Evolutionary conservation across 305 asterid genomes (phyloP).

Genomic region (Fraxinus nigra): DNA sequence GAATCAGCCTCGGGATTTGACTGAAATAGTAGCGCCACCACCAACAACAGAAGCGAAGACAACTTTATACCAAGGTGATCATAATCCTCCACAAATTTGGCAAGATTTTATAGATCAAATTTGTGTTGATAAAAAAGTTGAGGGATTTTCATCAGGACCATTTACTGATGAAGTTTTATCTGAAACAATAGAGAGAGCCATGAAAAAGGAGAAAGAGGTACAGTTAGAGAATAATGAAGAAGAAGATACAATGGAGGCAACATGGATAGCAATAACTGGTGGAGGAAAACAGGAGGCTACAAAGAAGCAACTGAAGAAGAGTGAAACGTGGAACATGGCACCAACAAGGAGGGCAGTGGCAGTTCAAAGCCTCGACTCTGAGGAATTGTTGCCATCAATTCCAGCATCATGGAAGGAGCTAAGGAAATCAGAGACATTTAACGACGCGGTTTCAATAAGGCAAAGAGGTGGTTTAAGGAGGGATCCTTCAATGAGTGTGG

Average conservation of each 20-base stretch:
- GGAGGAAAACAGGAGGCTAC: slow-evolving; percentile 20
- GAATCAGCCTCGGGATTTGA: not conserved
- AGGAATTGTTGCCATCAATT: slow-evolving; percentile 25
- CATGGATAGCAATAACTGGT: slow-evolving; percentile 48
- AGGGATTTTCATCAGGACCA: not conserved
- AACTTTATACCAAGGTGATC: not conserved
- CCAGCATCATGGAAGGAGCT: slow-evolving; percentile 44
- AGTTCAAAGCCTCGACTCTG: slow-evolving; percentile 26
- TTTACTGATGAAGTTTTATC: not conserved
- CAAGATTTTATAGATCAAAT: not conserved
- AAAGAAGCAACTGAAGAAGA: slow-evolving; percentile 28
- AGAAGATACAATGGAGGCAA: slow-evolving; percentile 45
- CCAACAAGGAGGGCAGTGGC: not conserved
- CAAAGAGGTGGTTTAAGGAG: slow-evolving; percentile 45
- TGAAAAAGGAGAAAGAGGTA: not conserved
- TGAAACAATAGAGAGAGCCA: not conserved
- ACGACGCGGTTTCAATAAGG: slow-evolving; percentile 35
- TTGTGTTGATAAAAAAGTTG: not conserved
- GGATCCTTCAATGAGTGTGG: slow-evolving; percentile 39
- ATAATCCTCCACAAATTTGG: not conserved
- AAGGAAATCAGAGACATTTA: slow-evolving; percentile 50
- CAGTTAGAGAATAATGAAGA: not conserved
- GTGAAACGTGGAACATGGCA: slow-evolving; percentile 36
- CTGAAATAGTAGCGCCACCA: not conserved
- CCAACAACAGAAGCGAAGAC: not conserved